Evolutionary conservation across 1,284 basidiomycete genomes (phyloP), one percentile per base, ranked within the genome.

Genomic region (Cutaneotrichosporon sp.): DNA sequence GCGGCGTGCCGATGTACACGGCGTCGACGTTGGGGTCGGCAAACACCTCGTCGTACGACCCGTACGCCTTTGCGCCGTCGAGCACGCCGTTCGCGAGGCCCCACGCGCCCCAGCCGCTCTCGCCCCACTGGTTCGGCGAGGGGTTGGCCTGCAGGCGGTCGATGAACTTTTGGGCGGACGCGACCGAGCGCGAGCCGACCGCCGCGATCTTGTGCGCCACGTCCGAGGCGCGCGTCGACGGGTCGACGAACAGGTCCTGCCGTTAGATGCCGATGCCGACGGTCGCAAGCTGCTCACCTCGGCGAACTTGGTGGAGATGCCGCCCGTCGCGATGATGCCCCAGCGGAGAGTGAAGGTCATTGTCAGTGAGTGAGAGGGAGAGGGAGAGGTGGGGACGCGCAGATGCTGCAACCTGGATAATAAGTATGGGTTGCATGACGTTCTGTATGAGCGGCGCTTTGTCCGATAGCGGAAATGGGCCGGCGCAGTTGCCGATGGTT

Each of bases 1-100:
- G 91, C 5, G 92, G 93, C 1, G 93, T 94, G 24, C 90, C 90
- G 58, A 93, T 88, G 78, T 92, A 93, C 55, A 93, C 82, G 3
- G 82, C 89, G 68, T 92, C 87, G 31, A 93, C 88, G 60, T 89
- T 81, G 65, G 83, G 81, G 73, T 93, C 89, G 11, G 83, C 81
- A 68, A 87, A 92, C 1, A 95, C 86, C 58, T 89, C 87, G 55
- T 86, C 84, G 72, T 97, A 95, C 22, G 83, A 84, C 14, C 89
- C 91, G 68, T 88, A 92, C 4, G 87, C 85, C 71, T 87, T 89
- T 69, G 87, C 85, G 9, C 58, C 63, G 16, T 72, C 69, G 55
- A 77, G 59, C 14, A 58, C 34, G 10, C 75, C 75, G 31, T 74
- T 65, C 59, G 68, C 56, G 1, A 67, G 65, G n/a, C 72, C 75